A percentile compares a stretch with the other conserved stretches of the same genome.
Evolutionary conservation across 257 asterid species (phyloP).

Genomic region (Mentha longifolia): DNA sequence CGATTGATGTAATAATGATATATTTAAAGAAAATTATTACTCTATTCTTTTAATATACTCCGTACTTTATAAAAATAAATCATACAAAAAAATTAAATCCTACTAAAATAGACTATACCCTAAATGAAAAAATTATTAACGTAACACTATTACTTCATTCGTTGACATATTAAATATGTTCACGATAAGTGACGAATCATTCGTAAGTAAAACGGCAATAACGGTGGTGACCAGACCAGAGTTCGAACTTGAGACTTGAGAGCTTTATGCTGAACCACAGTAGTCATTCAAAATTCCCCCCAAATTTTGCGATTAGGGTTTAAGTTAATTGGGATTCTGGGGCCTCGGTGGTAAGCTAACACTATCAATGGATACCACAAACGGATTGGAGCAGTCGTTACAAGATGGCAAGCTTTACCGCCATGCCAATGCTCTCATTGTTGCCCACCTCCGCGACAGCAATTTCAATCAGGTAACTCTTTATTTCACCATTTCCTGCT

Average conservation of each 20-base stretch:
- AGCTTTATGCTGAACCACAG: not conserved
- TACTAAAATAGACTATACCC: too few relatives aligned
- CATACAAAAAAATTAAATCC: too few relatives aligned
- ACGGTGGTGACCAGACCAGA: slow-evolving; percentile 2
- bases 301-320: slow-evolving; percentile 28
- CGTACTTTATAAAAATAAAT: too few relatives aligned
- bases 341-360: not conserved
- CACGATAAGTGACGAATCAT: too few relatives aligned
- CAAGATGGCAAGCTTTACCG: slow-evolving; percentile 76
- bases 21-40: too few relatives aligned
- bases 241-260: not conserved
- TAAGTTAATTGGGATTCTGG: not conserved
- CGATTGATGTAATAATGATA: too few relatives aligned
- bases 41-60: too few relatives aligned
- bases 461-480: slow-evolving; percentile 69
- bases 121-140: too few relatives aligned
- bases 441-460: slow-evolving; percentile 79
- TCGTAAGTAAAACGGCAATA: too few relatives aligned
- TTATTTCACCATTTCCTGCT: not conserved
- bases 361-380: slow-evolving; percentile 41
- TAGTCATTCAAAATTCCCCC: slow-evolving; percentile 23
- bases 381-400: slow-evolving; percentile 64
- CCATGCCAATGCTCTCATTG: slow-evolving; percentile 68
- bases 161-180: too few relatives aligned
- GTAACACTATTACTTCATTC: too few relatives aligned